Base-by-base conservation (phyloP, 179 eudicot species). In the Dionaea muscipula region DNA sequence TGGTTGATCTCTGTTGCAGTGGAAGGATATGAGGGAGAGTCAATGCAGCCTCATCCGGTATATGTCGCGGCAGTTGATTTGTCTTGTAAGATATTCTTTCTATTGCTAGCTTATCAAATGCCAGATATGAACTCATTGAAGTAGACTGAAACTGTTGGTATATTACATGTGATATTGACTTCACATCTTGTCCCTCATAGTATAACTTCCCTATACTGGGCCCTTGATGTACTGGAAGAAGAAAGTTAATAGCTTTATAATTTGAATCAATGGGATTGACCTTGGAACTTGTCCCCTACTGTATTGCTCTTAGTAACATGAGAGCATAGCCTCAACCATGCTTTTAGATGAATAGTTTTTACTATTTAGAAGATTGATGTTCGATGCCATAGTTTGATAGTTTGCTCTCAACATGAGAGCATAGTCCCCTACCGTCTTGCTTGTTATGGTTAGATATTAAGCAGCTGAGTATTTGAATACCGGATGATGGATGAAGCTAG, bases 31-130 rank as follows among this genome's bases (percentile, higher is more conserved):
- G 89, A 81, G 49, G 97, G 78, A 59, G 93, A 78, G 60, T 74
- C 68, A 49, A 79, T 83, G 89, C 80, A 86, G 75, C 89, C 95
- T 55, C 72, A 81, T 64, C 97, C 97, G 11, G 95, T 89, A 25
- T 90, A 86, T 65, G 97, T 90, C 60, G 97, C 95, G 18, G 94
- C 90, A 7, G 86, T 90, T 55, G 97, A 90, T 77, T 71, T 90
- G 63, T 78, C 95, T 31, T 90, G 97, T 90, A 78, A 86, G 94
- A 62, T 71, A 54, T 47, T 36, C 26, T 25, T 68, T 28, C 40
- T 47, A 33, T 35, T 57, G 22, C 22, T 55, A 48, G 20, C 13
- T 26, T 51, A 10, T 17, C 7, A 8, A 26, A 0, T 1, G 14
- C 11, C 35, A 31, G 35, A 0, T 31, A 24, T 21, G 22, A 44